phyloP scores from a whole-genome alignment of 202 grass and related monocot genomes.

The Carex sylvatica region DNA sequence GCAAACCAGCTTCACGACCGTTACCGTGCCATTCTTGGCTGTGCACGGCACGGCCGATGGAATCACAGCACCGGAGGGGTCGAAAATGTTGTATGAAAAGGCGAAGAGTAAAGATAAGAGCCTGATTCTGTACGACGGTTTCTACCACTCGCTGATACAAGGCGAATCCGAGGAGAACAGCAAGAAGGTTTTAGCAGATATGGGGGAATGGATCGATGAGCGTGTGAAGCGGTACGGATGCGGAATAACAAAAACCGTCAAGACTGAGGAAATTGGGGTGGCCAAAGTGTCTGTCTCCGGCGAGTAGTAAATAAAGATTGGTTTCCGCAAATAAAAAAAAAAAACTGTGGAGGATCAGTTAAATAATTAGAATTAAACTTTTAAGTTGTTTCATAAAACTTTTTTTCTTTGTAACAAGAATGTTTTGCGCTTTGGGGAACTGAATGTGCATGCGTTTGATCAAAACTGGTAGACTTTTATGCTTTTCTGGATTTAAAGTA shows the following conservation, averaged over 20 bases:
- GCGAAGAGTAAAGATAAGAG: constrained; percentile 50
- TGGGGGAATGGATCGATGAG: constrained; percentile 51
- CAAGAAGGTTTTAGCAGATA: constrained; percentile 53
- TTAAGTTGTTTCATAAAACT: too few species aligned
- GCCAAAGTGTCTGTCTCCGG: background rate
- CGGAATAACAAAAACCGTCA: constrained; percentile 20
- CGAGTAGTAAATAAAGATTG: too few species aligned
- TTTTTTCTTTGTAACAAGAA: too few species aligned
- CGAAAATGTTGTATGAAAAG: constrained; percentile 59
- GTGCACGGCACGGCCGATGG: constrained; percentile 61
- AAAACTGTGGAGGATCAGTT: background rate
- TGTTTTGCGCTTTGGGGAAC: too few species aligned
- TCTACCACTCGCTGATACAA: constrained; percentile 64
- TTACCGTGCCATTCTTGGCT: constrained; percentile 52
- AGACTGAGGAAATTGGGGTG: background rate
- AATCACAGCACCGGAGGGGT: constrained; percentile 49
- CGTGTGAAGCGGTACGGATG: constrained; percentile 15
- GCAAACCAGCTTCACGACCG: constrained; percentile 32
- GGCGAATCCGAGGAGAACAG: constrained; percentile 61
- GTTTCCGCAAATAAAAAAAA: background rate
- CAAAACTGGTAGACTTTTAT: background rate
- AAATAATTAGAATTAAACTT: too few species aligned
- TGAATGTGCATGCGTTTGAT: background rate
- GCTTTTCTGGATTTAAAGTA: background rate
- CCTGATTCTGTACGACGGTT: constrained; percentile 59